Base-by-base conservation (phyloP, 148 eudicot genomes). In the Fagopyrum homotropicum region DNA sequence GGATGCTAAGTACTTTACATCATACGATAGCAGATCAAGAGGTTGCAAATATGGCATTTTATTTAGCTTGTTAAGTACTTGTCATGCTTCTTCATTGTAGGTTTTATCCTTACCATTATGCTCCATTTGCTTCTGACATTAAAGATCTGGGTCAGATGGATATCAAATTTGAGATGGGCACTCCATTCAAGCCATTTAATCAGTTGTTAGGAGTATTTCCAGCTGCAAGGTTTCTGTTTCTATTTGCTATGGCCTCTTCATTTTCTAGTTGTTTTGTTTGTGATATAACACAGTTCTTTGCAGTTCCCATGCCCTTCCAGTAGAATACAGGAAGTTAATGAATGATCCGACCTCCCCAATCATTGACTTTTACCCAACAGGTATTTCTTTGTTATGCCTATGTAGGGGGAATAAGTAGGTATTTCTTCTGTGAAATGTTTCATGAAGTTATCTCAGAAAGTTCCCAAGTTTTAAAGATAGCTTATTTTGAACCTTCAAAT, bases 91-190 rank as follows among this genome's bases (percentile, higher is more conserved):
- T 60, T 45, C 59, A 49, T 81, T 80, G 12, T 87, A 95, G 98
- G 98, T 95, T 95, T 83, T 95, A 90, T 82, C 99, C 99, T 50
- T 95, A 95, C 76, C 99, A 95, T 83, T 95, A 95, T 85, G 99
- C 99, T 16, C 99, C 99, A 45, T 95, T 95, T 88, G 99, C 99
- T 78, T 95, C 99, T 26, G 99, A 95, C 82, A 85, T 95, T 63
- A 92, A 85, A 80, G 89, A 84, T 78, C 80, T 95, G 76, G 90
- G 79, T 59, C 75, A 84, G 76, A 73, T 92, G 84, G 77, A 90
- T 80, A 88, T 95, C 76, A 84, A 77, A 55, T 95, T 92, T 88
- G 92, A 92, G 70, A 76, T 90, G 63, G 99, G 99, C 51, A 76
- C 87, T 51, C 98, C 98, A 56, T 95, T 95, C 82, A 95, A 92